A percentile compares a stretch with the other conserved stretches of the same genome.
Conservation (phyloP, 1,139 yeast species). For the Nakaseomyces uthaithaninus region DNA sequence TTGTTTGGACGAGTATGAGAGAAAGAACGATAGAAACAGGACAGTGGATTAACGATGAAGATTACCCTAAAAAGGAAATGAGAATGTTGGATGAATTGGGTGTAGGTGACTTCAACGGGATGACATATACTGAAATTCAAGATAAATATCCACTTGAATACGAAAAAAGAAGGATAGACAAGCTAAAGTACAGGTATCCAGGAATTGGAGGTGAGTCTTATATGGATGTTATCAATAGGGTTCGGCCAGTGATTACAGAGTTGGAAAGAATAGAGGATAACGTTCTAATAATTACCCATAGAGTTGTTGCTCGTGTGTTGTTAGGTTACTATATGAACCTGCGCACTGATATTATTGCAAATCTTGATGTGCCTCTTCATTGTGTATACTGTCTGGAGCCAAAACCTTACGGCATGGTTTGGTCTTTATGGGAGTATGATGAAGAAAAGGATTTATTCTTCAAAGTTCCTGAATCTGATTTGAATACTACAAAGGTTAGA, state of each 20-base stretch:
- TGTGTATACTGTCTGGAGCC: conserved; percentile 84
- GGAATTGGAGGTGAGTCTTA: conserved; percentile 98
- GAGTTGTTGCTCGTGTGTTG: conserved; percentile 83
- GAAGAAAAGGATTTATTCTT: conserved; percentile 72
- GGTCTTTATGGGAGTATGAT: conserved; percentile 80
- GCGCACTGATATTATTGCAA: conserved; percentile 76
- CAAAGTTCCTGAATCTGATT: conserved; percentile 59
- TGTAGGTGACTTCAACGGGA: conserved; percentile 85
- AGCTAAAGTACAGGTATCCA: conserved; percentile 80
- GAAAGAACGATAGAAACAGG: conserved; percentile 73
- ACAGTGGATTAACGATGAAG: conserved; percentile 58
- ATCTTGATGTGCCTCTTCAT: conserved; percentile 86
- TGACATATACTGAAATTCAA: conserved; percentile 82
- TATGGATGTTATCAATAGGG: conserved; percentile 81
- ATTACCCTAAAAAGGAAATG: conserved; percentile 78
- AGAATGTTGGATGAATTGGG: conserved; percentile 90
- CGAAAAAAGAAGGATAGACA: conserved; percentile 62
- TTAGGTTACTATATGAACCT: conserved; percentile 84
- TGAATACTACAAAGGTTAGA: conserved; percentile 41
- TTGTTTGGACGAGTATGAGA: conserved; percentile 92
- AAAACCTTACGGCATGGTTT: conserved; percentile 90
- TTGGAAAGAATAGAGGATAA: conserved; percentile 88
- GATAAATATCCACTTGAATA: conserved; percentile 67
- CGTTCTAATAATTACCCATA: conserved; percentile 71
- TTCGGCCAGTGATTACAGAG: conserved; percentile 86